Evolutionary conservation across 441 rosid species (phyloP), one percentile per base, ranked within the genome.

Genomic region (Theobroma grandiflorum): DNA sequence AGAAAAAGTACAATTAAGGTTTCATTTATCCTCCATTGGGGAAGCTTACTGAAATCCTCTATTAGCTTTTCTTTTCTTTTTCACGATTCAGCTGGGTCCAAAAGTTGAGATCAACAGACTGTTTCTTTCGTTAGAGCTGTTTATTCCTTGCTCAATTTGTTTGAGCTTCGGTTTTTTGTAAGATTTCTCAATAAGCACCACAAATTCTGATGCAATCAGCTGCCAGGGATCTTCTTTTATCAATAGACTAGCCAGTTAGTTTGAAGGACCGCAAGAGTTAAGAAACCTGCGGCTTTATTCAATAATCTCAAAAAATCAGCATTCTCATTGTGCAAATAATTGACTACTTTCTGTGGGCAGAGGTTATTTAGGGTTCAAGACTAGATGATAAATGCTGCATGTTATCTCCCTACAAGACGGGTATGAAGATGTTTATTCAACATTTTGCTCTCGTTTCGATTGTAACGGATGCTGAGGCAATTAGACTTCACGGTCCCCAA

Each of bases 111-210:
- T 47, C 74, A 69, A 74, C 68, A 72, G 49, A 42, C 68, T 76
- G 10, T 76, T 76, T 68, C 59, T 55, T 58, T 16, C 26, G 10
- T 47, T 42, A 61, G 79, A 81, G 85, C 72, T 83, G 75, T 73
- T 73, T 43, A 8, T 79, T 79, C 78, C 65, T 71, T 67, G 80
- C 80, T 73, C 79, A 37, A 70, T 57, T 33, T 62, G 14, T 62
- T 71, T 78, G 83, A 85, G 82, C 80, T 80, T 74, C 63, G 73
- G 74, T 72, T 63, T 8, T 35, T 8, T 35, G 47, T 8, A 45
- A 45, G 40, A 72, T 66, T 76, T 74, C 37, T 69, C 67, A 35
- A 38, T 50, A 45, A 40, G 16, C 50, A 6, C 35, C 47, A 40
- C 33, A 35, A 38, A 66, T 58, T 75, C 58, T 75, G 40, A 12